These are phyloP conservation scores for Plasmodium vinckei DNA, from an alignment of 169 alveolate species.

Conservation along the genomic window DNA sequence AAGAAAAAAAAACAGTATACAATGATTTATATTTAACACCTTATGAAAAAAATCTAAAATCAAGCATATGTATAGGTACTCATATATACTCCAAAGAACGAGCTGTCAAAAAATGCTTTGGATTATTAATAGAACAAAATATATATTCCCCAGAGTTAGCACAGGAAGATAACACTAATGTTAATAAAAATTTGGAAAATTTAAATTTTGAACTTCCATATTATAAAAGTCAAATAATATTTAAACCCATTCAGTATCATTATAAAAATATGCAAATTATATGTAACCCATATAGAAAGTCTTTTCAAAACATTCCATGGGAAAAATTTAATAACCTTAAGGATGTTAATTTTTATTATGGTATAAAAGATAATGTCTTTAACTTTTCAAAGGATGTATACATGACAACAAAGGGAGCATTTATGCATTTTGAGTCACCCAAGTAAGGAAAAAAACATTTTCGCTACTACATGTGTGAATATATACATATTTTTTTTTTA, in stretches of 20 bases:
- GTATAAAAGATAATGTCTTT: slow-evolving; percentile 39
- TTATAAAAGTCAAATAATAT: slow-evolving; percentile 45
- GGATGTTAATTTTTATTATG: slow-evolving; percentile 61
- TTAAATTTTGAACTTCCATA: slow-evolving; percentile 65
- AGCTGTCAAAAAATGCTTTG: slow-evolving; percentile 77
- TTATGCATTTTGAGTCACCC: slow-evolving; percentile 73
- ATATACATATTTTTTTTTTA: no score
- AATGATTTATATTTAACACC: slow-evolving; percentile 74
- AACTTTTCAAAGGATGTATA: slow-evolving; percentile 68
- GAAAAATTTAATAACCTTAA: slow-evolving; percentile 39
- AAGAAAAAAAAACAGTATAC: slow-evolving; percentile 51
- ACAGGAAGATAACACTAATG: slow-evolving; percentile 57
- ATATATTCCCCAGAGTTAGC: slow-evolving; percentile 40
- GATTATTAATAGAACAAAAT: slow-evolving; percentile 71
- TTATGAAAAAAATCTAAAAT: slow-evolving; percentile 75
- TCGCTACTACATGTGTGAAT: background rate
- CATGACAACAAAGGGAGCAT: slow-evolving; percentile 64
- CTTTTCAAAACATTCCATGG: slow-evolving; percentile 45
- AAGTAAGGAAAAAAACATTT: slow-evolving; percentile 32
- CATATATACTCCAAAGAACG: slow-evolving; percentile 77
- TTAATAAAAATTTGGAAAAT: slow-evolving; percentile 75
- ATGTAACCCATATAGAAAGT: slow-evolving; percentile 35
- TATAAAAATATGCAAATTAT: slow-evolving; percentile 58
- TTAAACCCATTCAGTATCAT: slow-evolving; percentile 64
- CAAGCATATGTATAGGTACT: slow-evolving; percentile 76